Conservation (phyloP, 495 filamentous ascomycete species). For the Letharia lupina region DNA sequence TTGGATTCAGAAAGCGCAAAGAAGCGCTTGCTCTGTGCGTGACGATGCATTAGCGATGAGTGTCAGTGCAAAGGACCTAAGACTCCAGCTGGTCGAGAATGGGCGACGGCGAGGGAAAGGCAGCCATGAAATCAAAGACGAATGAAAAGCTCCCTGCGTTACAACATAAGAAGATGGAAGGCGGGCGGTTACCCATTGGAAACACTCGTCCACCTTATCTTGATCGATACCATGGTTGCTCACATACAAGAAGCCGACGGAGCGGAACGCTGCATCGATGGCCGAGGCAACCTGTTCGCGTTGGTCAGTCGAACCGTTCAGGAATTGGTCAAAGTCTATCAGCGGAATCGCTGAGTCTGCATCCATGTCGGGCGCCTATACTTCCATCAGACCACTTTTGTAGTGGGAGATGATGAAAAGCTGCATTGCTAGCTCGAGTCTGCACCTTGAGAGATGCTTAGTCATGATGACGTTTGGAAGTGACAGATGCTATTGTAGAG, state of each 20-base stretch:
- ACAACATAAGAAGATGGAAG: background rate
- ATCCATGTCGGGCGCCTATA: background rate
- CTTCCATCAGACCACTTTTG: background rate
- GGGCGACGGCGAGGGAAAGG: no score
- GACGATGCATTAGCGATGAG: background rate
- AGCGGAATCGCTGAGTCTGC: background rate
- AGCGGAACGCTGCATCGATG: constrained; percentile 1
- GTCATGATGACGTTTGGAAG: no score
- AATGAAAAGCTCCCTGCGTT: no score
- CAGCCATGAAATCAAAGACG: no score
- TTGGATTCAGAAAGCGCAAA: background rate
- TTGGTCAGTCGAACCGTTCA: background rate
- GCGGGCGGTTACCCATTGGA: background rate
- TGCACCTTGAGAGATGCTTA: no score
- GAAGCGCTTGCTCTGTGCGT: constrained; percentile 4
- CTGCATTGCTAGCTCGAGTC: no score
- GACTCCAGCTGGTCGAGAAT: no score
- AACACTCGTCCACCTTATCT: background rate
- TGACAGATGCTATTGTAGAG: no score
- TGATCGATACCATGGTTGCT: constrained; percentile 5
- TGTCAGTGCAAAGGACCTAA: no score
- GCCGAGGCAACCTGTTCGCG: background rate
- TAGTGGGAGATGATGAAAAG: no score
- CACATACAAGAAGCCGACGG: constrained; percentile 2
- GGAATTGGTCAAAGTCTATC: background rate